Percentiles rank a stretch among this genome's conserved stretches.
phyloP scores from a whole-genome alignment of 2,329 filamentous ascomycete genomes.

The Chrysoporthe puriensis region DNA sequence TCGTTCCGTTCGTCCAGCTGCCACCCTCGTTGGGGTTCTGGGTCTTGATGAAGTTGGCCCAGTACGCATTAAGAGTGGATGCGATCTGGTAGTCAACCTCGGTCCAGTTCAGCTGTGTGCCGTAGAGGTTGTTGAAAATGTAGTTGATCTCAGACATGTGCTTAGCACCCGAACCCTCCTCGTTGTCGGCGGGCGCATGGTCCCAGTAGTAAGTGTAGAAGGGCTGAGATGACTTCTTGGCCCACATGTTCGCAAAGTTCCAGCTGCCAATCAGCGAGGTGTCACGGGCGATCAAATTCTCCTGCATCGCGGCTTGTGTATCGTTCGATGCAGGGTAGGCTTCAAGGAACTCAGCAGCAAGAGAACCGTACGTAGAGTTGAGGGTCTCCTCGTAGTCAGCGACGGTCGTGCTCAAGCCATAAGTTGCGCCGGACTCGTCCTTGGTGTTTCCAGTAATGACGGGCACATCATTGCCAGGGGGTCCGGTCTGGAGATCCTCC shows the following conservation, averaged over 20 bases:
- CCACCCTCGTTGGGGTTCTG: background rate
- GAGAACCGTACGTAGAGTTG: background rate
- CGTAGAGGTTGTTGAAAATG: slow-evolving; percentile 5
- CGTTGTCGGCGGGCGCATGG: slow-evolving; percentile 1
- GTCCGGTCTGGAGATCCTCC: background rate
- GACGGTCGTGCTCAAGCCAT: background rate
- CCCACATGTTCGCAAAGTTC: slow-evolving; percentile 1
- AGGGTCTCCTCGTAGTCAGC: background rate
- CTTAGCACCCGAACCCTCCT: background rate
- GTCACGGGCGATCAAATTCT: background rate
- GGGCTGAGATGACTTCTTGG: background rate
- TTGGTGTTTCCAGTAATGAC: slow-evolving; percentile 11
- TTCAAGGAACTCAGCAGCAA: background rate
- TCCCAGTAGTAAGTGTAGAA: slow-evolving; percentile 3
- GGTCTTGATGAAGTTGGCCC: slow-evolving; percentile 8
- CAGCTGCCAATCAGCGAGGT: background rate
- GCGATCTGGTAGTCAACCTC: slow-evolving; percentile 6
- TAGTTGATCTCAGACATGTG: slow-evolving; percentile 8
- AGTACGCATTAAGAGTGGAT: background rate
- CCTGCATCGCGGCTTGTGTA: background rate
- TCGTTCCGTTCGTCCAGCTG: slow-evolving; percentile 1
- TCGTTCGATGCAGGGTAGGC: background rate
- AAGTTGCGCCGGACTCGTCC: background rate
- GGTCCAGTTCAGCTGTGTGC: slow-evolving; percentile 3
- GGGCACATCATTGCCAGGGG: slow-evolving; percentile 1